These are phyloP conservation scores for Eucalyptus pumila DNA, from an alignment of 345 rosid genomes.

Conservation along the genomic window DNA sequence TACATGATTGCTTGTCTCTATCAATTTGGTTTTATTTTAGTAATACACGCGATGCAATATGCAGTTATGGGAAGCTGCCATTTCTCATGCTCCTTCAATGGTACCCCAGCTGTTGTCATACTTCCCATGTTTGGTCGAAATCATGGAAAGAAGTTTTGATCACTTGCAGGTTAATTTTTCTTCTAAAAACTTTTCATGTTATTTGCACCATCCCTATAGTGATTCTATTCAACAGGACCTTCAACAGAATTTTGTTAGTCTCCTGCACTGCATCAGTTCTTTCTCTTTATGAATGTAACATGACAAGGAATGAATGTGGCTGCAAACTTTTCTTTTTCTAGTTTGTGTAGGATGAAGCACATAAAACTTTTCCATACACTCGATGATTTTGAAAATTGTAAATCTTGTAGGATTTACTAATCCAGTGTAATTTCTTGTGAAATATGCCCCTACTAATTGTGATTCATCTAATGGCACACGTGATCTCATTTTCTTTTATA, in stretches of 20 bases:
- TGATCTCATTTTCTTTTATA: background rate
- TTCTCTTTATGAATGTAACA: background rate
- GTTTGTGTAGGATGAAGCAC: background rate
- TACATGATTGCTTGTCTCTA: background rate
- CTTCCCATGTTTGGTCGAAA: slow-evolving; percentile 71
- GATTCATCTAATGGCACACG: background rate
- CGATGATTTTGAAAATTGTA: background rate
- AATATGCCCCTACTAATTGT: background rate
- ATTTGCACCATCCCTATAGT: background rate
- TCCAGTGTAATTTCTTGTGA: background rate
- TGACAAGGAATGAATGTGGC: background rate
- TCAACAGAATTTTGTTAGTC: background rate
- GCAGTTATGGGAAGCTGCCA: slow-evolving; percentile 97
- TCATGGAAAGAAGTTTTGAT: slow-evolving; percentile 87
- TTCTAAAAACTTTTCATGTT: background rate
- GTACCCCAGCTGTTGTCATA: slow-evolving; percentile 69
- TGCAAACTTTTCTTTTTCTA: background rate
- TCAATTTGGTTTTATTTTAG: background rate
- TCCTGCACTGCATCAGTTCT: background rate
- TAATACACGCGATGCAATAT: background rate
- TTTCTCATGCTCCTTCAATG: slow-evolving; percentile 85
- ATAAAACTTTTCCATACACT: background rate
- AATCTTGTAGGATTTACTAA: background rate
- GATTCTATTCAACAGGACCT: background rate
- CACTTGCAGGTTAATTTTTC: slow-evolving; percentile 66